These are phyloP conservation scores for Brasenia schreberi DNA, from an alignment of 164 flowering plant genomes.

Conservation along the genomic window DNA sequence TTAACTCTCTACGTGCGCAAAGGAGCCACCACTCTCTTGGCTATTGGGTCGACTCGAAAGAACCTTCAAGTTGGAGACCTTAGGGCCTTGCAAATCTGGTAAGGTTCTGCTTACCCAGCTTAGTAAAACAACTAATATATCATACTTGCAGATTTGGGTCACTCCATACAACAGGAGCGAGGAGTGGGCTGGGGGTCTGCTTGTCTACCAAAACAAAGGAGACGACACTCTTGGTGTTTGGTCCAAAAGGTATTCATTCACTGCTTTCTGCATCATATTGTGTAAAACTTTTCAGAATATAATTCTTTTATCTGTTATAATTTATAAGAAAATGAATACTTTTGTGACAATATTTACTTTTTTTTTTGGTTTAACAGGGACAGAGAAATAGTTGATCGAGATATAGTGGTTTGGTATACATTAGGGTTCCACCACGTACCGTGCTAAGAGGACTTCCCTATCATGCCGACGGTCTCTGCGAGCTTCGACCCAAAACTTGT, in stretches of 20 bases:
- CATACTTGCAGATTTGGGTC: conserved; percentile 51
- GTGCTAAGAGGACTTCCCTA: conserved; percentile 77
- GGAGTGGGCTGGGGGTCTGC: conserved; percentile 89
- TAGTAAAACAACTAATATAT: too few relatives aligned
- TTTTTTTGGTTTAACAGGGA: conserved; percentile 24
- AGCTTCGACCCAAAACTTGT: conserved; percentile 76
- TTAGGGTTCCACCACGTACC: conserved; percentile 83
- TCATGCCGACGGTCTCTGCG: conserved; percentile 74
- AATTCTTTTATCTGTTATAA: neutral
- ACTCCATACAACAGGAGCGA: conserved; percentile 72
- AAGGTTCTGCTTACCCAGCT: too few relatives aligned
- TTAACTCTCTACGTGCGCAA: too few relatives aligned
- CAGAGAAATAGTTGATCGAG: conserved; percentile 52
- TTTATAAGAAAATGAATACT: neutral
- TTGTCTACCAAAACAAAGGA: conserved; percentile 67
- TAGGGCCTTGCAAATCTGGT: too few relatives aligned
- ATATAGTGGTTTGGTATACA: conserved; percentile 82
- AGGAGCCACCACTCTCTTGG: too few relatives aligned
- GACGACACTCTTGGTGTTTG: conserved; percentile 80
- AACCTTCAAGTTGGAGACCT: too few relatives aligned
- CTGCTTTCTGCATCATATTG: neutral
- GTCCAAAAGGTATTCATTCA: conserved; percentile 53
- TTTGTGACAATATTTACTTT: neutral
- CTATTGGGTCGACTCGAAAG: too few relatives aligned
- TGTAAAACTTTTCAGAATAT: neutral